These are phyloP conservation scores for Betula pendula DNA, from an alignment of 306 rosid species.

Conservation along the genomic window DNA sequence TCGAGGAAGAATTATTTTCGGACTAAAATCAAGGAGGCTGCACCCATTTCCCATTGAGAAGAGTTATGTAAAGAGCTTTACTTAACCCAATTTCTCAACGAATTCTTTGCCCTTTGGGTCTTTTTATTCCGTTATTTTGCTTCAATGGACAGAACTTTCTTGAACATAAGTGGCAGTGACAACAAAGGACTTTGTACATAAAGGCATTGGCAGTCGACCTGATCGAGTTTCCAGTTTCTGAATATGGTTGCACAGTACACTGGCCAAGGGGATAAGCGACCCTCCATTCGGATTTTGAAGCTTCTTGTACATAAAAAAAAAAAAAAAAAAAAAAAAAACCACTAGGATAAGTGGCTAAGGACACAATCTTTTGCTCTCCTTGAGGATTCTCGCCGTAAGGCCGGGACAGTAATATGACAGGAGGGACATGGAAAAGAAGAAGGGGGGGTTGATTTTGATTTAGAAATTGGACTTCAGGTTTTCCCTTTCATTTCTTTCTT, in stretches of 20 bases:
- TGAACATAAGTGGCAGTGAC: background rate
- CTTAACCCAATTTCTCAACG: slow-evolving; percentile 11
- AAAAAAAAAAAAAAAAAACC: too few species aligned
- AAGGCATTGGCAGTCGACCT: slow-evolving; percentile 18
- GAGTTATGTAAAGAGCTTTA: slow-evolving; percentile 1
- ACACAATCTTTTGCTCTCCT: background rate
- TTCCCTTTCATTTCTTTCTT: background rate
- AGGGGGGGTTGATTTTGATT: background rate
- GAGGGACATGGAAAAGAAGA: background rate
- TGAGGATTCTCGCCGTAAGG: slow-evolving; percentile 23
- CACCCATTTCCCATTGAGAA: background rate
- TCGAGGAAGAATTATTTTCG: slow-evolving; percentile 63
- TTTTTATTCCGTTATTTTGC: background rate
- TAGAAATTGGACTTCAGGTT: background rate
- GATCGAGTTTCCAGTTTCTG: slow-evolving; percentile 15
- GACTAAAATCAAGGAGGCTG: slow-evolving; percentile 36
- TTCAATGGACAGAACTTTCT: background rate
- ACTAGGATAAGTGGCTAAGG: background rate
- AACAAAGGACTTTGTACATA: slow-evolving; percentile 31
- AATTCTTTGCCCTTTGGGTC: slow-evolving; percentile 27
- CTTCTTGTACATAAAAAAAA: slow-evolving; percentile 37
- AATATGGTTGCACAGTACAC: background rate
- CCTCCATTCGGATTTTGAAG: slow-evolving; percentile 33
- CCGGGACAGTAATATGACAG: slow-evolving; percentile 5
- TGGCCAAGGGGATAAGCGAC: background rate